A percentile compares a stretch with the other conserved stretches of the same genome.
These are phyloP conservation scores for Phytopythium vexans DNA, from an alignment of 352 stramenopile genomes.

Conservation along the genomic window DNA sequence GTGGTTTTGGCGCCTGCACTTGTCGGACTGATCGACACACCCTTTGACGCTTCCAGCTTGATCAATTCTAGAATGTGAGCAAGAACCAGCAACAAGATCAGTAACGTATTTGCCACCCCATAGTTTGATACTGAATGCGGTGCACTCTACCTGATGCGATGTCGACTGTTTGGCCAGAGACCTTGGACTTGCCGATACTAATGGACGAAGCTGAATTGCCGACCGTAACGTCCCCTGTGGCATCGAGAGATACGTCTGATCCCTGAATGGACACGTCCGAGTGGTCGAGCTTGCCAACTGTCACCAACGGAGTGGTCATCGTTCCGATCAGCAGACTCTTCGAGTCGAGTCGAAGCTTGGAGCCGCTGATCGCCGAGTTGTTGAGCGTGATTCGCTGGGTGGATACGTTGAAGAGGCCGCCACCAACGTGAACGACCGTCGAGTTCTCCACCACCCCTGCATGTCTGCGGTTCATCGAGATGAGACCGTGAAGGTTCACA, in stretches of 20 bases:
- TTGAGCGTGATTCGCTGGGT: slow-evolving; percentile 42
- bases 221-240: slow-evolving; percentile 18
- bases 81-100: neutral
- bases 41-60: slow-evolving; percentile 21
- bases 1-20: slow-evolving; percentile 19
- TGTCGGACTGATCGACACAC: slow-evolving; percentile 21
- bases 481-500: slow-evolving; percentile 51
- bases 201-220: slow-evolving; percentile 19
- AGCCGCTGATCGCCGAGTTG: slow-evolving; percentile 35
- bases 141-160: slow-evolving; percentile 15
- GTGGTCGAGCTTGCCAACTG: slow-evolving; percentile 18
- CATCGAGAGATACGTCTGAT: slow-evolving; percentile 18
- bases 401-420: slow-evolving; percentile 31
- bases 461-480: slow-evolving; percentile 50
- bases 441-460: slow-evolving; percentile 27
- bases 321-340: slow-evolving; percentile 33
- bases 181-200: slow-evolving; percentile 19
- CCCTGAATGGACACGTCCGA: slow-evolving; percentile 26
- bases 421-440: slow-evolving; percentile 43
- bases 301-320: slow-evolving; percentile 19
- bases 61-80: slow-evolving; percentile 9
- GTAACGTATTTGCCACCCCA: neutral
- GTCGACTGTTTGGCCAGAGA: slow-evolving; percentile 23
- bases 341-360: slow-evolving; percentile 39
- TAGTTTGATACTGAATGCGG: neutral